phyloP scores from a whole-genome alignment of 805 yeast genomes.

The Danielia reshetovae region DNA sequence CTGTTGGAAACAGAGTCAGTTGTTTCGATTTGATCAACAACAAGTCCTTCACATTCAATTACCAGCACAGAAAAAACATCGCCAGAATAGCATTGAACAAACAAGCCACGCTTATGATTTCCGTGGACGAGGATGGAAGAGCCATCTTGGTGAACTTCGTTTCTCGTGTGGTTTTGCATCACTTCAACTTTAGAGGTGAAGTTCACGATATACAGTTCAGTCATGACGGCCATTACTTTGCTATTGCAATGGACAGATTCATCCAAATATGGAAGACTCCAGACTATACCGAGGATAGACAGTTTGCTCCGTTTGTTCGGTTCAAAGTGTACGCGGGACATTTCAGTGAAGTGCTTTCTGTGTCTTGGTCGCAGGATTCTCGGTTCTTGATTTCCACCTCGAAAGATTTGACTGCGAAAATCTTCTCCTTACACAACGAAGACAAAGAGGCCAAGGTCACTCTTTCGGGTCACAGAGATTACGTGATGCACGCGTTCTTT shows the following conservation, averaged over 20 bases:
- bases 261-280: conserved; percentile 96
- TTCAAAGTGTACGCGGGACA: conserved; percentile 92
- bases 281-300: conserved; percentile 71
- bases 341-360: conserved; percentile 69
- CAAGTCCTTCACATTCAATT: conserved; percentile 82
- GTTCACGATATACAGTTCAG: conserved; percentile 77
- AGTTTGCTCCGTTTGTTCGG: conserved; percentile 93
- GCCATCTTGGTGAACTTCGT: conserved; percentile 86
- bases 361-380: conserved; percentile 89
- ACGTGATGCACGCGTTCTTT: conserved; percentile 84
- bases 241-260: conserved; percentile 76
- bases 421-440: conserved; percentile 72
- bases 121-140: conserved; percentile 89
- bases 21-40: conserved; percentile 83
- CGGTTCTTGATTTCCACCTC: conserved; percentile 83
- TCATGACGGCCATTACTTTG: conserved; percentile 85
- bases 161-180: conserved; percentile 82
- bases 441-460: conserved; percentile 73
- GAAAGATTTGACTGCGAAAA: conserved; percentile 83
- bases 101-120: conserved; percentile 72
- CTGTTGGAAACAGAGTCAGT: conserved; percentile 91
- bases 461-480: conserved; percentile 88
- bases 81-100: conserved; percentile 75
- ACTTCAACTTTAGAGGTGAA: conserved; percentile 83
- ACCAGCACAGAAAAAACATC: conserved; percentile 87